These are phyloP conservation scores for Saccharomyces hybrid DNA, from an alignment of 1,139 yeast genomes.

Conservation along the genomic window DNA sequence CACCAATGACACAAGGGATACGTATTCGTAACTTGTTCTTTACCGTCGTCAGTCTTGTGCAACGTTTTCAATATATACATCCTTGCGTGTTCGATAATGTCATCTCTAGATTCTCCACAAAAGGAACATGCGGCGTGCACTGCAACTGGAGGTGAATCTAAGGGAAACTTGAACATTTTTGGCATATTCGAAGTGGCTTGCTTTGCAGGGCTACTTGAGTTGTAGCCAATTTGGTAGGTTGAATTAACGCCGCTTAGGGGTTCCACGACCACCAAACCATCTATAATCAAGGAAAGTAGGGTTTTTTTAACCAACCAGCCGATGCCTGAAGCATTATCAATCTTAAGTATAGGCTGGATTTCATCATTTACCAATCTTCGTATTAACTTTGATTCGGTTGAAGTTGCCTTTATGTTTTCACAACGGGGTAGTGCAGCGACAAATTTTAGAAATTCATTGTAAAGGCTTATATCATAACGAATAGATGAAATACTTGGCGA, in stretches of 20 bases:
- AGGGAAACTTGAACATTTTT: slow-evolving; percentile 36
- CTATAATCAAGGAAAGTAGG: slow-evolving; percentile 60
- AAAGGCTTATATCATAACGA: slow-evolving; percentile 47
- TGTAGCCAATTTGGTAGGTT: slow-evolving; percentile 22
- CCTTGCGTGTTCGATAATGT: slow-evolving; percentile 67
- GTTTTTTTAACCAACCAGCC: slow-evolving; percentile 52
- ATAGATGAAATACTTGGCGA: slow-evolving; percentile 52
- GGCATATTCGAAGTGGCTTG: slow-evolving; percentile 8
- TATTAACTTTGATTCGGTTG: slow-evolving; percentile 49
- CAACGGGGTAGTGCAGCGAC: slow-evolving; percentile 29
- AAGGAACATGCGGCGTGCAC: slow-evolving; percentile 65
- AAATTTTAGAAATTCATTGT: slow-evolving; percentile 33
- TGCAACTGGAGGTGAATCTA: slow-evolving; percentile 60
- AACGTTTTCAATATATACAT: slow-evolving; percentile 53
- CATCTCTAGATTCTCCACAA: slow-evolving; percentile 71
- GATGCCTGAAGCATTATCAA: slow-evolving; percentile 55
- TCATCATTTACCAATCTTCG: slow-evolving; percentile 66
- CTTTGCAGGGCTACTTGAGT: neutral
- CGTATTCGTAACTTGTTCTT: slow-evolving; percentile 31
- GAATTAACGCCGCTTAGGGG: slow-evolving; percentile 85
- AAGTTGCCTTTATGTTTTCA: slow-evolving; percentile 31
- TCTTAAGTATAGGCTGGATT: slow-evolving; percentile 59
- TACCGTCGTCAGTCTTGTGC: slow-evolving; percentile 23
- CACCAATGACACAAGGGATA: slow-evolving; percentile 85
- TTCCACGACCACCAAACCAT: slow-evolving; percentile 75